Evolutionary conservation across 129 eudicot species (phyloP).

Genomic region (Silybum marianum): DNA sequence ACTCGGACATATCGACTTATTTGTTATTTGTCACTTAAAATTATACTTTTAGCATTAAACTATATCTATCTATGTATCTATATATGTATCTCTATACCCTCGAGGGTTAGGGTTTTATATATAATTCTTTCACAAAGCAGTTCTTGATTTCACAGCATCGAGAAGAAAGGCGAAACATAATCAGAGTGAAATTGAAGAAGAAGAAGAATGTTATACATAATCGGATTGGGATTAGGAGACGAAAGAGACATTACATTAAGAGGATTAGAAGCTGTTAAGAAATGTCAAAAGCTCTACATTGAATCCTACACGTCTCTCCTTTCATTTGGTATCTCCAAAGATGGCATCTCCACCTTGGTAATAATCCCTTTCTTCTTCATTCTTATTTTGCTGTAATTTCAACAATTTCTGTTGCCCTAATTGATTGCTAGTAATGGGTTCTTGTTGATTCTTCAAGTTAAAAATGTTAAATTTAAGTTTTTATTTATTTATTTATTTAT

Average conservation of each 20-base stretch:
- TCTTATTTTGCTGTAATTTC: background rate
- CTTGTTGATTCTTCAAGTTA: background rate
- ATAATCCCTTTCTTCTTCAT: constrained; percentile 2
- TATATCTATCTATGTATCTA: no score
- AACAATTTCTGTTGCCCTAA: background rate
- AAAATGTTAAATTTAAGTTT: background rate
- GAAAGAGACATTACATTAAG: constrained; percentile 77
- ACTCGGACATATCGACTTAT: constrained; percentile 99
- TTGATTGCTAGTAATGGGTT: background rate
- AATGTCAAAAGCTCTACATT: constrained; percentile 62
- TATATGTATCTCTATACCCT: background rate
- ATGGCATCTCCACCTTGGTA: constrained; percentile 78
- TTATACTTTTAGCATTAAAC: no score
- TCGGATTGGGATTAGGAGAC: constrained; percentile 88
- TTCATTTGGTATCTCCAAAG: constrained; percentile 78
- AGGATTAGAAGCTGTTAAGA: constrained; percentile 85
- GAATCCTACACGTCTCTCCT: constrained; percentile 93
- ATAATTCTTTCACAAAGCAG: no score
- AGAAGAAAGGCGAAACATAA: background rate
- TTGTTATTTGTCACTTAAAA: background rate
- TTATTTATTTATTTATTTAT: no score
- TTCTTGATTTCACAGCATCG: background rate
- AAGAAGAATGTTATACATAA: constrained; percentile 59
- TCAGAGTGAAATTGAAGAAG: background rate
- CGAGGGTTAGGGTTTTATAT: background rate